Evolutionary conservation across 495 filamentous ascomycete species (phyloP), one percentile per base, ranked within the genome.

Genomic region (Thermothielavioides terrestris): DNA sequence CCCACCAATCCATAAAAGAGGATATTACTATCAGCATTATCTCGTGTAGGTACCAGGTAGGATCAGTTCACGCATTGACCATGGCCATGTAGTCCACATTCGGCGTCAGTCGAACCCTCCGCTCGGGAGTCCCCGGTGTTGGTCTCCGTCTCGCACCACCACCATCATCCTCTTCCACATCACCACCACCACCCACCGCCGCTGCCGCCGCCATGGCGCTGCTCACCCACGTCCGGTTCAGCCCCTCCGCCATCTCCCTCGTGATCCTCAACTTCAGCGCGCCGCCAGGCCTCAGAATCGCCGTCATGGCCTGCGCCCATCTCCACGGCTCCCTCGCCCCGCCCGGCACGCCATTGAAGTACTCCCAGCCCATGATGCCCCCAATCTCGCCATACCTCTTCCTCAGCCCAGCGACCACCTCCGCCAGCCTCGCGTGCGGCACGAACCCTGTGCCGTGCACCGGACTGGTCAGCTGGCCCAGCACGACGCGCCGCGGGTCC

Each of bases 351-450:
- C 76, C 72, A 66, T 89, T 89, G 60, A 84, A 91, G 56, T 88
- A 94, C 62, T 91, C 88, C 88, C 88, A 94, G 3, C 88, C 86
- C 81, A 86, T 85, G 0, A 90, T 79, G 2, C 88, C 86, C 7
- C 87, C 88, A 62, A 91, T 89, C 23, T 70, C 70, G 3, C 77
- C 76, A 48, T 77, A 85, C 49, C 56, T 57, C 12, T 65, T 66
- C 31, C 73, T 62, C 31, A 78, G 55, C 55, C 82, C 52, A 7
- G 54, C 49, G 1, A 75, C 62, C 34, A 82, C 63, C 3, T 69
- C 60, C 21, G 60, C 60, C 41, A 68, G 42, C 6, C 55, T 46
- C 51, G 52, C 68, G 36, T 55, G 59, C 38, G 55, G 61, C 44
- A 71, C 70, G 32, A 50, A 73, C 31, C 65, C 70, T 58, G 15